Conservation (phyloP, 2,329 filamentous ascomycete genomes). For the Gaeumannomyces tritici region DNA sequence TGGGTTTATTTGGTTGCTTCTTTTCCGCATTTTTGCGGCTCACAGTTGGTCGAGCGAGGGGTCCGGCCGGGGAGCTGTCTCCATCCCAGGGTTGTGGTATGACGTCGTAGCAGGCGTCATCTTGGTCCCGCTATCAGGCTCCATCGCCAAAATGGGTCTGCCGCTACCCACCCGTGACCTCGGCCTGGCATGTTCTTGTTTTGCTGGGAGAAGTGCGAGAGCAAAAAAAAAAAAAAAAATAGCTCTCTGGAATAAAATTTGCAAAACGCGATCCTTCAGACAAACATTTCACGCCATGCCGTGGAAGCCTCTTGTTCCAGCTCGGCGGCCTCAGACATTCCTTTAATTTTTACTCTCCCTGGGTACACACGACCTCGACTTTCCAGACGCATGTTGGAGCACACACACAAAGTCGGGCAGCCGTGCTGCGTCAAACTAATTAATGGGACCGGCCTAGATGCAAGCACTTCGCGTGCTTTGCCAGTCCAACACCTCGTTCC, state of each 20-base stretch:
- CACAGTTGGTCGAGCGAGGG: not conserved
- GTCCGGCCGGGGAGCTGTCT: not conserved
- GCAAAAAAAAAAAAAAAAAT: no score
- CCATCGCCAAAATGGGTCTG: not conserved
- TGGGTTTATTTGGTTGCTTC: no score
- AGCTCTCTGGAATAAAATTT: no score
- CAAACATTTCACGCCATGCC: no score
- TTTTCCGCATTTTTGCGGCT: not conserved
- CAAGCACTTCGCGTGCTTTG: not conserved
- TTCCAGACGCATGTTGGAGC: no score
- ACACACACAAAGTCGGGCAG: not conserved
- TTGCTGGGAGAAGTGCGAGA: no score
- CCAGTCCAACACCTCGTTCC: not conserved
- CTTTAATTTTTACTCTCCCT: not conserved
- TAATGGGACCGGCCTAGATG: not conserved
- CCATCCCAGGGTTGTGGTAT: not conserved
- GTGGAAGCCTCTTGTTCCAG: no score
- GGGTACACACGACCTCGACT: not conserved
- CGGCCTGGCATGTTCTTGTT: not conserved
- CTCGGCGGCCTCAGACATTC: no score
- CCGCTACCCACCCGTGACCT: not conserved
- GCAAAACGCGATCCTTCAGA: not conserved
- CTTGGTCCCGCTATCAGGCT: not conserved
- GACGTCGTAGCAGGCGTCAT: constrained; percentile 5
- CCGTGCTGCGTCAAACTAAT: not conserved